Percentiles rank a stretch among this genome's conserved stretches.
Evolutionary conservation across 2,329 filamentous ascomycete genomes (phyloP).

Genomic region (Polytolypa hystricis): DNA sequence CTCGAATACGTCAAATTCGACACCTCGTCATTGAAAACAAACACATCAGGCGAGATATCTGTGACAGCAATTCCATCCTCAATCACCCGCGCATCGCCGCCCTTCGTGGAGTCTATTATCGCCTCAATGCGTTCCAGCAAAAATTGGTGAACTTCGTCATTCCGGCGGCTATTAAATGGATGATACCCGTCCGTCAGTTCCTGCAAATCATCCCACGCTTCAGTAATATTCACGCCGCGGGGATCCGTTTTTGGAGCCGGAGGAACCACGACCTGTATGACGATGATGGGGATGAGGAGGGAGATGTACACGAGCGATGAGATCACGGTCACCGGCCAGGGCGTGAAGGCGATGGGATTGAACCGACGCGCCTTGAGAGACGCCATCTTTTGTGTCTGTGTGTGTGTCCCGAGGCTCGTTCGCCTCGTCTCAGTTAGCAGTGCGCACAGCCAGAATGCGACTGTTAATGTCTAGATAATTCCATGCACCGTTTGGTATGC

Average conservation of each 20-base stretch:
- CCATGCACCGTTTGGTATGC: too few species aligned
- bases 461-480: too few species aligned
- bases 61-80: slow-evolving; percentile 11
- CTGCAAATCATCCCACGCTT: slow-evolving; percentile 79
- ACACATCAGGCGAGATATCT: slow-evolving; percentile 26
- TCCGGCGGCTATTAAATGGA: slow-evolving; percentile 76
- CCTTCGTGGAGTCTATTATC: slow-evolving; percentile 55
- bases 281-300: slow-evolving; percentile 59
- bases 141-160: slow-evolving; percentile 69
- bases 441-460: too few species aligned
- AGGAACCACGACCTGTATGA: slow-evolving; percentile 67
- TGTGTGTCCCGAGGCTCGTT: too few species aligned
- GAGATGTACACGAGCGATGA: slow-evolving; percentile 66
- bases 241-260: slow-evolving; percentile 47
- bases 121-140: slow-evolving; percentile 58
- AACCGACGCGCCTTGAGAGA: slow-evolving; percentile 17
- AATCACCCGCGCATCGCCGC: slow-evolving; percentile 24
- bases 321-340: slow-evolving; percentile 71
- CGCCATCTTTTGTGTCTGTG: too few species aligned
- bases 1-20: slow-evolving; percentile 67
- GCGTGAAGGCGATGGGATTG: slow-evolving; percentile 60
- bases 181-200: slow-evolving; percentile 65
- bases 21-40: slow-evolving; percentile 66
- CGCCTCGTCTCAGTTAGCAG: too few species aligned
- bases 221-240: slow-evolving; percentile 63